Base-by-base conservation (phyloP, 306 rosid genomes). In the Quillaja saponaria region DNA sequence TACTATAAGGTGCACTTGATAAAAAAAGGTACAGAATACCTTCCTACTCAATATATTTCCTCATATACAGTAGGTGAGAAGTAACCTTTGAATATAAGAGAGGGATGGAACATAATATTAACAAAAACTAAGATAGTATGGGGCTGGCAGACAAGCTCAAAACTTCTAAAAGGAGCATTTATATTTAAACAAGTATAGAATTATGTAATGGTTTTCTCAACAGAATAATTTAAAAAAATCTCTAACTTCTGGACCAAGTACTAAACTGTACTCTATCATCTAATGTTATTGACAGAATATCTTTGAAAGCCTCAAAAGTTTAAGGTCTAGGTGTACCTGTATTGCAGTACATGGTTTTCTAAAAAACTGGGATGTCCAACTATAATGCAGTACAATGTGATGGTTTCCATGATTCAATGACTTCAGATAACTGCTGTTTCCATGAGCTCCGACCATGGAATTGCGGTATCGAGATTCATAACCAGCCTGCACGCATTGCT, bases 391-490 rank as follows among this genome's bases (percentile, higher is more conserved):
- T 18, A 49, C 20, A 6, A 13, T 11, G 1, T 45, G 35, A 49
- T 21, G 70, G 14, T 48, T 63, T 70, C 64, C 57, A 56, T 8
- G 55, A 20, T 31, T 61, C 25, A 49, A 33, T n/a, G 52, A 63
- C n/a, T 47, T 61, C 17, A 52, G 44, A 71, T 58, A 71, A 58
- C 74, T 71, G 71, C 13, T 82, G 84, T 76, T 75, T 71, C 75
- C 75, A 44, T 66, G 16, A 56, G 54, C 46, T 74, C 80, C 85
- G 74, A 74, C 84, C 82, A 80, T 60, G 69, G 73, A 77, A 52
- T 71, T 73, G 68, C 78, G 85, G 80, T 16, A 71, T 82, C 78
- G 85, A 77, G 80, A 82, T 74, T 57, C 83, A 77, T 77, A 60
- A 61, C 34, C 52, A 61, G 31, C 49, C 55, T 42, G 64, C 76